These are phyloP conservation scores for Leishmania braziliensis DNA, from an alignment of 208 protist species.

Conservation along the genomic window DNA sequence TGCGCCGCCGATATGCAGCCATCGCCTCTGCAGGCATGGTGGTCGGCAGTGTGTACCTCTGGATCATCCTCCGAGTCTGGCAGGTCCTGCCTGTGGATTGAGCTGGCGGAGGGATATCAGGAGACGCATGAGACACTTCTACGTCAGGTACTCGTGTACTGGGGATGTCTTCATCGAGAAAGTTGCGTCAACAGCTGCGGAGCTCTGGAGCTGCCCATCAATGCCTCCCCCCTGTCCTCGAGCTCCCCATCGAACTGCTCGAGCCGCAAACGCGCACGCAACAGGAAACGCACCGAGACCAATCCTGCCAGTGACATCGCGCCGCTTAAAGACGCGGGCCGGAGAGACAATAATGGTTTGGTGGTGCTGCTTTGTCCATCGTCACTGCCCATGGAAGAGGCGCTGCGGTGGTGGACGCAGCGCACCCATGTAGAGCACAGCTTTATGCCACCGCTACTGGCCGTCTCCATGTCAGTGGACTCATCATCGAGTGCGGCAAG, in stretches of 20 bases:
- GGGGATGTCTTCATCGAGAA: slow-evolving; percentile 21
- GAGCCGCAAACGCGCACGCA: slow-evolving; percentile 3
- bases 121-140: slow-evolving; percentile 19
- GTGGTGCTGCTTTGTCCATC: slow-evolving; percentile 41
- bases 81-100: slow-evolving; percentile 27
- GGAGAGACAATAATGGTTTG: slow-evolving; percentile 10
- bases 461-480: slow-evolving; percentile 32
- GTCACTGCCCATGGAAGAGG: slow-evolving; percentile 25
- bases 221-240: background rate
- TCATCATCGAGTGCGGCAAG: background rate
- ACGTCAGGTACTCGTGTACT: slow-evolving; percentile 31
- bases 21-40: slow-evolving; percentile 7
- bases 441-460: slow-evolving; percentile 63
- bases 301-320: background rate
- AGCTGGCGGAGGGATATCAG: slow-evolving; percentile 18
- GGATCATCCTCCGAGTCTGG: background rate
- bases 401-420: slow-evolving; percentile 60
- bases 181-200: background rate
- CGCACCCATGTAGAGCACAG: slow-evolving; percentile 64
- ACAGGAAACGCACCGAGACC: background rate
- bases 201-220: background rate
- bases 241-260: slow-evolving; percentile 10
- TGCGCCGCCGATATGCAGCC: background rate
- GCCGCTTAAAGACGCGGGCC: background rate
- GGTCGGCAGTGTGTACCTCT: slow-evolving; percentile 1